Conservation (phyloP, 1,284 basidiomycete species). For the Ceraceosorus bombacis region DNA sequence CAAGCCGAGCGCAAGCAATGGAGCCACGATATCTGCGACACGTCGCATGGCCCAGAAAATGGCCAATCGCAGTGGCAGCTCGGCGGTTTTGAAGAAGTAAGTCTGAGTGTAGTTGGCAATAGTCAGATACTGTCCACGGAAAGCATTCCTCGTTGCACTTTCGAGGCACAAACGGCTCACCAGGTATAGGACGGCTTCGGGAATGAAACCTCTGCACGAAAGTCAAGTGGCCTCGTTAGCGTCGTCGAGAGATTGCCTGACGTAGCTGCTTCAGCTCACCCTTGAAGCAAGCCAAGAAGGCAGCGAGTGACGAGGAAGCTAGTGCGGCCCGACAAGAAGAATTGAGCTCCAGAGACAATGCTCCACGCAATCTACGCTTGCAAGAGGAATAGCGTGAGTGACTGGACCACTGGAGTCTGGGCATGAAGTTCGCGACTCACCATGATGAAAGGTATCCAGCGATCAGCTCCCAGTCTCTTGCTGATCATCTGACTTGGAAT, state of each 20-base stretch:
- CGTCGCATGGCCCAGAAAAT: constrained; percentile 63
- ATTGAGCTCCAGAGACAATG: constrained; percentile 58
- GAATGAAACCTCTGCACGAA: constrained; percentile 37
- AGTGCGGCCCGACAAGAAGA: constrained; percentile 11
- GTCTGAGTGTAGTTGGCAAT: too few species aligned
- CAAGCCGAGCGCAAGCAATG: constrained; percentile 62
- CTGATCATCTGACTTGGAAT: constrained; percentile 64
- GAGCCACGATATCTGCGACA: constrained; percentile 55
- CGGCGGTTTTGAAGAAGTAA: constrained; percentile 24
- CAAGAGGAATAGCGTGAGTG: too few species aligned
- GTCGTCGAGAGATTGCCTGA: too few species aligned
- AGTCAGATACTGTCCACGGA: too few species aligned
- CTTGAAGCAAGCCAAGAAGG: constrained; percentile 51
- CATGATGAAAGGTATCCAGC: constrained; percentile 56
- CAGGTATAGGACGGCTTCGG: constrained; percentile 36
- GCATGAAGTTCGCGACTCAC: too few species aligned
- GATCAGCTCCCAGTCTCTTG: constrained; percentile 63
- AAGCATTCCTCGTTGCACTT: too few species aligned
- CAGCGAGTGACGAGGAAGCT: constrained; percentile 12
- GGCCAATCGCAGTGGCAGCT: constrained; percentile 60
- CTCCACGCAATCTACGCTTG: constrained; percentile 34
- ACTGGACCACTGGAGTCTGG: too few species aligned
- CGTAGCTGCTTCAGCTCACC: constrained; percentile 46
- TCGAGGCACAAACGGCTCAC: too few species aligned
- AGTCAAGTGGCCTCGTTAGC: too few species aligned